These are phyloP conservation scores for Hygrophila difformis DNA, from an alignment of 257 asterid genomes.

Conservation along the genomic window DNA sequence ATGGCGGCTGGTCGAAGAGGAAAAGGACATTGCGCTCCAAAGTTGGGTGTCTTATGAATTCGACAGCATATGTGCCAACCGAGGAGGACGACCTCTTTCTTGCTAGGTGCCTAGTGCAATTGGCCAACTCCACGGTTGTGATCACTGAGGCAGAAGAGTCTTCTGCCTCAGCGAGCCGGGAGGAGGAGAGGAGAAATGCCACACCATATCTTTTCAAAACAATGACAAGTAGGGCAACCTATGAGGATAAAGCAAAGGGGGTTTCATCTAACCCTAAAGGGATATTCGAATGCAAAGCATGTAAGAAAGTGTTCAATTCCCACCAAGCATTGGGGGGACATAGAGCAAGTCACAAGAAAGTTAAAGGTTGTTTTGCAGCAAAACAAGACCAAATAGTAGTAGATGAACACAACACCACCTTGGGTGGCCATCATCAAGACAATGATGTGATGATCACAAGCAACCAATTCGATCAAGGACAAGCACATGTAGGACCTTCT, in stretches of 20 bases:
- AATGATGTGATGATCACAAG: too few relatives aligned
- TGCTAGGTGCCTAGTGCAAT: constrained; percentile 63
- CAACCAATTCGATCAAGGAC: constrained; percentile 11
- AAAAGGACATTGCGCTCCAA: constrained; percentile 71
- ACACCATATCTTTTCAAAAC: constrained; percentile 10
- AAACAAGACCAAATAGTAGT: constrained; percentile 49
- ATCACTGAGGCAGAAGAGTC: constrained; percentile 61
- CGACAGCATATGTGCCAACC: too few relatives aligned
- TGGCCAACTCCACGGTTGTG: constrained; percentile 52
- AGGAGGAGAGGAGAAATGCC: constrained; percentile 43
- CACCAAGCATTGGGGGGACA: constrained; percentile 97
- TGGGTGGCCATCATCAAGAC: neutral
- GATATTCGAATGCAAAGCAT: constrained; percentile 89
- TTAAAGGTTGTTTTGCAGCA: constrained; percentile 84
- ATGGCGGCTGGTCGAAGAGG: constrained; percentile 67
- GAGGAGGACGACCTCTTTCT: constrained; percentile 78
- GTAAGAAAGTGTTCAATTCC: constrained; percentile 88
- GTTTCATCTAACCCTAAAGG: too few relatives aligned
- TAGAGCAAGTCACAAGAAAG: constrained; percentile 89
- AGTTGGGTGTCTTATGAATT: too few relatives aligned
- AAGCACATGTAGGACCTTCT: constrained; percentile 24
- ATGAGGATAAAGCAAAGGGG: constrained; percentile 38
- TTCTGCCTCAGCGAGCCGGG: constrained; percentile 65
- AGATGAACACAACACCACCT: constrained; percentile 9
- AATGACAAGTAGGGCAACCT: too few relatives aligned